Conservation (phyloP, 768 basidiomycete genomes). For the Russula lepida region DNA sequence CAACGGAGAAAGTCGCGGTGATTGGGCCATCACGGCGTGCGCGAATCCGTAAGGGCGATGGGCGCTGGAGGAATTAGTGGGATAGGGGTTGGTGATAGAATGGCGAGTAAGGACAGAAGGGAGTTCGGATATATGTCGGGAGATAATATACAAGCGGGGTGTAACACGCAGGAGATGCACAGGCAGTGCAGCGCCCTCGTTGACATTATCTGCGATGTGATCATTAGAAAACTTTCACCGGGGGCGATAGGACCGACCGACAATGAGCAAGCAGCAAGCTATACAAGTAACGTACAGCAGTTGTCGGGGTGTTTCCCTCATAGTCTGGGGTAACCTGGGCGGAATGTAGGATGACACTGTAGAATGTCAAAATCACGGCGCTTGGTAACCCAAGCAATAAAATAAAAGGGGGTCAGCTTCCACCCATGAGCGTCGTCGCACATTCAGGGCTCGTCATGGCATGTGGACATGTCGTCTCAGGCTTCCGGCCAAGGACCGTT, state of each 20-base stretch:
- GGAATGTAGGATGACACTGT: background rate
- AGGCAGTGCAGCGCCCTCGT: background rate
- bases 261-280: too few relatives aligned
- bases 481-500: too few relatives aligned
- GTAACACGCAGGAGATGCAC: background rate
- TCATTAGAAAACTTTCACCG: background rate
- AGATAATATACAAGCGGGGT: background rate
- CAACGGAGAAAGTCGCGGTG: background rate
- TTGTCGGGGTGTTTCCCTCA: too few relatives aligned
- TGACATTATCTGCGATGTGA: background rate
- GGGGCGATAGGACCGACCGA: too few relatives aligned
- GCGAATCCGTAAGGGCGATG: background rate
- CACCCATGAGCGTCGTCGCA: too few relatives aligned
- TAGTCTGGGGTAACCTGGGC: too few relatives aligned
- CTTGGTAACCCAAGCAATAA: too few relatives aligned
- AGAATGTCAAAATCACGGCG: background rate
- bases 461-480: too few relatives aligned
- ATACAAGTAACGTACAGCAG: background rate
- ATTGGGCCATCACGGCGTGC: background rate
- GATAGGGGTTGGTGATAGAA: background rate
- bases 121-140: background rate
- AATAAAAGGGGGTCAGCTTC: too few relatives aligned
- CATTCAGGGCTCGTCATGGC: too few relatives aligned
- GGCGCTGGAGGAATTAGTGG: background rate
- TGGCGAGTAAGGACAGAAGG: background rate